Evolutionary conservation across 1,284 basidiomycete genomes (phyloP), one percentile per base, ranked within the genome.

Genomic region (Caloboletus inedulis): DNA sequence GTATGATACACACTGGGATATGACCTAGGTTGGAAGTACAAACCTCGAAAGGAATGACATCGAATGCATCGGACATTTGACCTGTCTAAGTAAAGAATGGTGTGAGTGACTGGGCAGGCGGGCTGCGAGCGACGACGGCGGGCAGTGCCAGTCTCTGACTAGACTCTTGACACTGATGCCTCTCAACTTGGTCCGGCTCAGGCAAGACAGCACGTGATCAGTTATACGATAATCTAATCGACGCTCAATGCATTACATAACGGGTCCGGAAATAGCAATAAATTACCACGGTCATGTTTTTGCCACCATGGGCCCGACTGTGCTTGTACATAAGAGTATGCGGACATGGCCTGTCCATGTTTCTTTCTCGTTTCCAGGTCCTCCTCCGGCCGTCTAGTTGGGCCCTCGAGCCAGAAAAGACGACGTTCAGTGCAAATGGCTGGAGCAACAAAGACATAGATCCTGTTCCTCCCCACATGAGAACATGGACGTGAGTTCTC

Each of bases 11-110:
- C 27, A 14, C 12, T 36, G 48, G 49, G 19, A 27, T 30, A 51
- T 30, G 29, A 40, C 16, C 9, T 0, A 30, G 48, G 21, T 23
- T 27, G 30, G 12, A 34, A 40, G 43, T 19, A 72, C 80, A 60
- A 49, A 89, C 89, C 70, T 85, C 82, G 72, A 77, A 88, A 30
- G 89, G 89, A 62, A 92, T 89, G 59, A 90, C 81, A 76, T 92
- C 90, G 67, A 91, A 91, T 51, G 89, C 84, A 67, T 85, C 82
- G 41, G 79, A 79, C 66, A 68, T 68, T 41, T 46, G 12, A 12
- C 41, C 14, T 18, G 41, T 37, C 18, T 36, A 31, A 31, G 36
- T n/a, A 19, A 30, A 23, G 9, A 23, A 21, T 8, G 34, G 12
- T 36, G 27, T 25, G 21, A 27, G 36, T 27, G 42, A 47, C 35